Conservation (phyloP, 768 basidiomycete species). For the Aureoboletus auriporus region DNA sequence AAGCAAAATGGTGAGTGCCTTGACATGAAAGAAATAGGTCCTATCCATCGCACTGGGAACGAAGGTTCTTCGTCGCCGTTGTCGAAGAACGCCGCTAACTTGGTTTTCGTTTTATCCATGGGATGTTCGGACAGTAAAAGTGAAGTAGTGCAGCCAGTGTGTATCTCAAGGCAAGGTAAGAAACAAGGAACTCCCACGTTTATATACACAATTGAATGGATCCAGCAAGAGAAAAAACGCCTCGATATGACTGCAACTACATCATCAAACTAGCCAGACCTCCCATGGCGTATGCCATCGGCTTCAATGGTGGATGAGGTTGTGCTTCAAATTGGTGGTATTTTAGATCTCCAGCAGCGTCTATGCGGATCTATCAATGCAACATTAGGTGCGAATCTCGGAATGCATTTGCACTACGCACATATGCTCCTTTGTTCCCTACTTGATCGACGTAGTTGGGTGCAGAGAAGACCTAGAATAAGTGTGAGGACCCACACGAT, state of each 20-base stretch:
- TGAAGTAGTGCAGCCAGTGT: conserved; percentile 1
- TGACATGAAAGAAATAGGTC: conserved; percentile 51
- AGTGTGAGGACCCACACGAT: conserved; percentile 9
- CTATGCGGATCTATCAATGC: conserved; percentile 66
- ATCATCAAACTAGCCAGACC: conserved; percentile 69
- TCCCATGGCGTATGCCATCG: conserved; percentile 83
- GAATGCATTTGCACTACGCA: conserved; percentile 35
- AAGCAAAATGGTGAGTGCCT: conserved; percentile 56
- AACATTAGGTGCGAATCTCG: conserved; percentile 4
- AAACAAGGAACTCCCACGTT: conserved; percentile 24
- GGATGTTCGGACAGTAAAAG: conserved; percentile 2
- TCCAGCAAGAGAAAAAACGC: too few species aligned
- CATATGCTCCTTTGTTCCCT: conserved; percentile 90
- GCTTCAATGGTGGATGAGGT: conserved; percentile 85
- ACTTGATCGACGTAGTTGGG: conserved; percentile 94
- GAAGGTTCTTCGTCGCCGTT: conserved; percentile 81
- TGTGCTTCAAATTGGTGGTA: conserved; percentile 84
- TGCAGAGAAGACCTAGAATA: conserved; percentile 77
- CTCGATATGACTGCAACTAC: conserved; percentile 32
- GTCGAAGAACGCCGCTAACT: conserved; percentile 78
- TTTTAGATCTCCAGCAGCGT: conserved; percentile 65
- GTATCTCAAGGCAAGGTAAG: not conserved
- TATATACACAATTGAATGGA: not conserved
- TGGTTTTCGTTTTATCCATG: conserved; percentile 39
- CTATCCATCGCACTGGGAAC: conserved; percentile 89